Percentiles rank a stretch among this genome's conserved stretches.
phyloP scores from a whole-genome alignment of 2,329 filamentous ascomycete species.

The Dichotomopilus funicola region DNA sequence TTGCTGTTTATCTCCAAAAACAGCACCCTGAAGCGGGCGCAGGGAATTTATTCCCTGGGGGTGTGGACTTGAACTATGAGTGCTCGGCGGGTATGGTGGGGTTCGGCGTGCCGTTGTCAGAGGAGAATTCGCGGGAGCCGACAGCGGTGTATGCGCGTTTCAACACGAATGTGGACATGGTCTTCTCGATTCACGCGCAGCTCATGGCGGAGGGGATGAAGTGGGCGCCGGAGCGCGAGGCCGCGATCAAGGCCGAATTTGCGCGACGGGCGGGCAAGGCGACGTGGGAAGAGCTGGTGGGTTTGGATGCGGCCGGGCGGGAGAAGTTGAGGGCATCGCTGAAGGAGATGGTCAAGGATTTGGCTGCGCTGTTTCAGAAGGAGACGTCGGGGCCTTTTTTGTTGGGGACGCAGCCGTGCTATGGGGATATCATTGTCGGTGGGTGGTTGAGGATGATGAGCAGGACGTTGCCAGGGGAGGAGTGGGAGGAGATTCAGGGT shows the following conservation, averaged over 20 bases:
- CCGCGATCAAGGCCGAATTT: constrained; percentile 49
- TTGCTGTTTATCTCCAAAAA: constrained; percentile 53
- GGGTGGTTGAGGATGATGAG: constrained; percentile 30
- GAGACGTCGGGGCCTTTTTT: constrained; percentile 53
- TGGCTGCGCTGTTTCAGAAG: constrained; percentile 44
- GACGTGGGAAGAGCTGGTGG: constrained; percentile 38
- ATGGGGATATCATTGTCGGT: constrained; percentile 47
- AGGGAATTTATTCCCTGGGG: constrained; percentile 41
- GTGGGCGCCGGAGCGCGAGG: constrained; percentile 41
- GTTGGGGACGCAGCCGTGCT: constrained; percentile 46
- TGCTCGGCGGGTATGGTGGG: constrained; percentile 14
- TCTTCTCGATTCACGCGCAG: constrained; percentile 34
- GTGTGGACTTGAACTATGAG: constrained; percentile 35
- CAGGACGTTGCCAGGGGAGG: constrained; percentile 29
- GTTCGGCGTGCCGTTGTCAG: constrained; percentile 42
- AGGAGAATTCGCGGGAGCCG: constrained; percentile 29
- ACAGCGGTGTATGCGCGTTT: constrained; percentile 39
- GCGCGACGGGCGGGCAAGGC: constrained; percentile 42
- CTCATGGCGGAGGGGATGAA: constrained; percentile 36
- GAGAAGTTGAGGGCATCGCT: constrained; percentile 42
- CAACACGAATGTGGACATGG: constrained; percentile 39
- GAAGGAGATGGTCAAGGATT: constrained; percentile 28
- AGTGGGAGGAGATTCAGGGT: constrained; percentile 30
- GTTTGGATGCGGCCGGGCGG: constrained; percentile 46
- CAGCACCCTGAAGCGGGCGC: constrained; percentile 43